Evolutionary conservation across 129 eudicot species (phyloP).

Genomic region (Ambrosia artemisiifolia): DNA sequence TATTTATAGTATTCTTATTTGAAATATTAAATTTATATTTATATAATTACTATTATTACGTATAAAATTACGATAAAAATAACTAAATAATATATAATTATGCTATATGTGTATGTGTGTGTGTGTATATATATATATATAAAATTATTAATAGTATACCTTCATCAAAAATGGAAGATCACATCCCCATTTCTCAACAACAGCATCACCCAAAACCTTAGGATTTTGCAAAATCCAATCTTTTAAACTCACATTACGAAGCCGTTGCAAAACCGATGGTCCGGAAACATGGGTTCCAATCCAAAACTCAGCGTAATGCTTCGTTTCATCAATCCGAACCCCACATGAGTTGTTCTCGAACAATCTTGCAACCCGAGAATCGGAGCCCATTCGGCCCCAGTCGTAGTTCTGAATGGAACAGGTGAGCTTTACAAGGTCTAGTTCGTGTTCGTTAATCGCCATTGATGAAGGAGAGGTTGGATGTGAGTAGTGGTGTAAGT

Average conservation of each 20-base stretch:
- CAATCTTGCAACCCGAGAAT: conserved; percentile 62
- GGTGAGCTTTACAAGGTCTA: conserved; percentile 43
- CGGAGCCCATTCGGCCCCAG: conserved; percentile 72
- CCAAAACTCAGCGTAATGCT: conserved; percentile 91
- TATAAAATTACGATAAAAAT: too few relatives aligned
- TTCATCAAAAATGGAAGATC: conserved; percentile 79
- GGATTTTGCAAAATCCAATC: conserved; percentile 70
- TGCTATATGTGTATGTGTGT: too few relatives aligned
- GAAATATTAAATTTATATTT: too few relatives aligned
- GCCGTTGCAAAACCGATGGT: conserved; percentile 42
- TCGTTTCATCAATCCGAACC: conserved; percentile 32
- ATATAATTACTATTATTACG: too few relatives aligned
- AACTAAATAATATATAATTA: too few relatives aligned
- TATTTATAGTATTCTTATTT: too few relatives aligned
- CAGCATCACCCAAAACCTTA: conserved; percentile 71
- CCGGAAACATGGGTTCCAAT: conserved; percentile 93
- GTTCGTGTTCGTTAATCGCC: conserved; percentile 2
- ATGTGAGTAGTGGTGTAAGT: background rate
- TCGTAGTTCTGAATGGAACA: conserved; percentile 70
- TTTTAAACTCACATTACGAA: conserved; percentile 41
- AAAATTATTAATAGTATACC: conserved; percentile 32
- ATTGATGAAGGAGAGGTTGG: background rate
- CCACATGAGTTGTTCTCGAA: conserved; percentile 44
- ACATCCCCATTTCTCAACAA: conserved; percentile 62
- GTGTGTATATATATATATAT: too few relatives aligned